Percentiles rank a stretch among this genome's conserved stretches.
Conservation (phyloP, 192 early-diverging fungal genomes). For the Jimgerdemannia flammicorona region DNA sequence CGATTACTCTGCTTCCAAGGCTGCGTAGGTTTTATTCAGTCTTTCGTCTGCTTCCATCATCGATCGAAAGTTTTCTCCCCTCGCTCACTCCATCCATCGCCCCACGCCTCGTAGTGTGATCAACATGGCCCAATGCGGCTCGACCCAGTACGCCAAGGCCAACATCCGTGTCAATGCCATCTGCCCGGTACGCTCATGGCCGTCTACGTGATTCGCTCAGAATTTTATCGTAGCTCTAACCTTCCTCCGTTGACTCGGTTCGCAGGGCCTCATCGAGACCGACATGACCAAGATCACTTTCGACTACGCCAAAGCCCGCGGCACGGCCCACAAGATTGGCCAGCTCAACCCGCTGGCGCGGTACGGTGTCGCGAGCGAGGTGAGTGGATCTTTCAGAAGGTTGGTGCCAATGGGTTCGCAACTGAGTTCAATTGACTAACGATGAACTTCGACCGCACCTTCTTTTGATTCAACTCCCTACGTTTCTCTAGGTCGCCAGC, state of each 20-base stretch:
- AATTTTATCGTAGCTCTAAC: neutral
- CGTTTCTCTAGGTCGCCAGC: slow-evolving; percentile 29
- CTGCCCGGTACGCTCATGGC: slow-evolving; percentile 33
- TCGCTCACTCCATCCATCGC: neutral
- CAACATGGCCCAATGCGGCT: slow-evolving; percentile 35
- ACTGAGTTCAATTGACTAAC: too few relatives aligned
- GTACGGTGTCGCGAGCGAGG: slow-evolving; percentile 35
- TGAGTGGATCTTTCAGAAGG: neutral
- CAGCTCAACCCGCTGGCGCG: slow-evolving; percentile 44
- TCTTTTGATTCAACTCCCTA: neutral
- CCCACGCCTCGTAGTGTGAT: slow-evolving; percentile 21
- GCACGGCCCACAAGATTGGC: slow-evolving; percentile 37
- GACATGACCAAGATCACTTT: slow-evolving; percentile 44
- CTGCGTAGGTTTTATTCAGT: slow-evolving; percentile 30
- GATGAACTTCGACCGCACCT: neutral
- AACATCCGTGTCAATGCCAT: slow-evolving; percentile 49
- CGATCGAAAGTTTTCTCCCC: neutral
- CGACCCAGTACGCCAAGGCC: slow-evolving; percentile 34
- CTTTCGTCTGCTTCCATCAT: neutral
- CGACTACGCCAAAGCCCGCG: slow-evolving; percentile 40
- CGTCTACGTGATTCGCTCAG: neutral
- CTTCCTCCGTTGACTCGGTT: neutral
- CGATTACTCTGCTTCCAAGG: slow-evolving; percentile 55
- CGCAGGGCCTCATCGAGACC: slow-evolving; percentile 46
- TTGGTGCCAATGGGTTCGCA: too few relatives aligned